A percentile compares a stretch with the other conserved stretches of the same genome.
phyloP scores from a whole-genome alignment of 1,284 basidiomycete genomes.

The Meripilus lineatus region DNA sequence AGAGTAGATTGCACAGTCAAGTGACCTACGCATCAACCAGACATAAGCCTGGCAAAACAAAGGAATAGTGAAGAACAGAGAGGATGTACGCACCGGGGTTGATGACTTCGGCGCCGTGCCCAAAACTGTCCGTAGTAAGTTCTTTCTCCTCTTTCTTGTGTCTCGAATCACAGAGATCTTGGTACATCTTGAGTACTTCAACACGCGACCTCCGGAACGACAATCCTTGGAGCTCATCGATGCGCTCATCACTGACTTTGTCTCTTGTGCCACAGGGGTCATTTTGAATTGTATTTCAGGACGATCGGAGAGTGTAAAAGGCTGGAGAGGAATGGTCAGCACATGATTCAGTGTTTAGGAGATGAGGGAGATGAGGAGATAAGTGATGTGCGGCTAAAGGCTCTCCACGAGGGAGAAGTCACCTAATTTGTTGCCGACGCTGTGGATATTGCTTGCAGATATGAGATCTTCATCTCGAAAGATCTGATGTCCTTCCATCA shows the following conservation, averaged over 20 bases:
- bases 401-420: constrained; percentile 32
- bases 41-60: constrained; percentile 8
- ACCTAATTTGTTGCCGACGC: constrained; percentile 16
- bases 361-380: constrained; percentile 5
- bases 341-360: neutral
- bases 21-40: constrained; percentile 55
- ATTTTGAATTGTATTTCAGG: constrained; percentile 12
- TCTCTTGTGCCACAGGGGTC: constrained; percentile 21
- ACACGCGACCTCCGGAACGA: constrained; percentile 79
- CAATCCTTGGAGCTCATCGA: too few species aligned
- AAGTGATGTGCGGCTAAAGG: constrained; percentile 23
- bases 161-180: constrained; percentile 92
- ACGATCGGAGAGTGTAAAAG: constrained; percentile 9
- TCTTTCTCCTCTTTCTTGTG: constrained; percentile 63
- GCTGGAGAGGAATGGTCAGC: neutral
- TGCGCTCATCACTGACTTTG: too few species aligned
- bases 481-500: neutral
- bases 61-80: constrained; percentile 1
- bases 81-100: constrained; percentile 64
- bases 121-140: constrained; percentile 75
- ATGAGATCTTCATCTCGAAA: constrained; percentile 12
- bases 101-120: constrained; percentile 89
- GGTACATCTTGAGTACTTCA: too few species aligned
- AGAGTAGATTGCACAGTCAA: constrained; percentile 94
- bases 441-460: constrained; percentile 11